phyloP scores from a whole-genome alignment of 371 early-diverging fungal genomes.

The Saksenaea oblongispora region DNA sequence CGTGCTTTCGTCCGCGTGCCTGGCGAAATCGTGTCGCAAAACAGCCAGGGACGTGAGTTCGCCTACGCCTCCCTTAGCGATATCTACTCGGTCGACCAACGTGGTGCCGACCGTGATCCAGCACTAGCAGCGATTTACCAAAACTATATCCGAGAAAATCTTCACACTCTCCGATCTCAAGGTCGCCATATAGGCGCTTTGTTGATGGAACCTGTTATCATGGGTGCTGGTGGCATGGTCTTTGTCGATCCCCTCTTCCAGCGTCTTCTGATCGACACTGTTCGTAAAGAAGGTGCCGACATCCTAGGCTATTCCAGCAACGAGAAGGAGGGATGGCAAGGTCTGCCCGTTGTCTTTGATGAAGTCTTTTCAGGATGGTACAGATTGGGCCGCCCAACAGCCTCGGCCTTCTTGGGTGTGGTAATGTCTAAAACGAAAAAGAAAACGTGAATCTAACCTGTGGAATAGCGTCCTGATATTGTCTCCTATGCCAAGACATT shows the following conservation, averaged over 20 bases:
- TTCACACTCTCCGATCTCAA: constrained; percentile 40
- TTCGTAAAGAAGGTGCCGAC: constrained; percentile 52
- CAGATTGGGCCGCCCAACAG: constrained; percentile 68
- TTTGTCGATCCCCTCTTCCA: constrained; percentile 86
- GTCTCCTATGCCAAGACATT: constrained; percentile 78
- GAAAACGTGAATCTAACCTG: not conserved
- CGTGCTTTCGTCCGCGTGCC: constrained; percentile 50
- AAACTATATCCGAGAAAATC: constrained; percentile 45
- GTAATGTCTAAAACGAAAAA: constrained; percentile 39
- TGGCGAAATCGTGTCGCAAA: constrained; percentile 16
- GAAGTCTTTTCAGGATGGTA: constrained; percentile 86
- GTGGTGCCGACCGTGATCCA: constrained; percentile 17
- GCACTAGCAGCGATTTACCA: constrained; percentile 51
- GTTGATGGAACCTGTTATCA: constrained; percentile 77
- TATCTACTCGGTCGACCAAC: constrained; percentile 38
- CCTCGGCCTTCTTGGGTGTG: constrained; percentile 67
- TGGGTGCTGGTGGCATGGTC: constrained; percentile 87
- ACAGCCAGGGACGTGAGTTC: constrained; percentile 8
- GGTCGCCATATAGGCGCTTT: constrained; percentile 74
- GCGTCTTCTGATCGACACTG: constrained; percentile 60
- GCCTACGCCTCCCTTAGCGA: constrained; percentile 33
- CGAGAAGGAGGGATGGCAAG: constrained; percentile 46
- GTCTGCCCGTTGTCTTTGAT: constrained; percentile 80
- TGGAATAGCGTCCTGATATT: constrained; percentile 70
- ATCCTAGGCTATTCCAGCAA: constrained; percentile 28